These are phyloP conservation scores for Cyanodermella asteris DNA, from an alignment of 2,329 filamentous ascomycete genomes.

Conservation along the genomic window DNA sequence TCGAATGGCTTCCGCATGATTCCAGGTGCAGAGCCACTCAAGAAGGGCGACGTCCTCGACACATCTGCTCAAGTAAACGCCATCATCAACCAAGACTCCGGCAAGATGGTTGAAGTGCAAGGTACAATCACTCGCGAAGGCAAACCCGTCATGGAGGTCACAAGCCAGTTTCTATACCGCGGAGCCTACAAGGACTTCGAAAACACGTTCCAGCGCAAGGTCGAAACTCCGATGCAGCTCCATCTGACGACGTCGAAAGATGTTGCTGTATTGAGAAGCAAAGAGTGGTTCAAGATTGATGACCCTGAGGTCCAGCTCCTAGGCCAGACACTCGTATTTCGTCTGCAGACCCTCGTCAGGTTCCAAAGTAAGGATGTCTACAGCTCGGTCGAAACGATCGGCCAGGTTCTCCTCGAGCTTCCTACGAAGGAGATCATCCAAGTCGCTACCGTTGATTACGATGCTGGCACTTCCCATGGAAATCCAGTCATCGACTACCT, in stretches of 20 bases:
- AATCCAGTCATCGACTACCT: conserved; percentile 97
- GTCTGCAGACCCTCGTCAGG: conserved; percentile 69
- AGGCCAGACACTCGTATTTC: conserved; percentile 87
- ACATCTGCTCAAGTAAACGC: conserved; percentile 94
- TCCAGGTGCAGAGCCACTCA: conserved; percentile 77
- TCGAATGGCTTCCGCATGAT: conserved; percentile 98
- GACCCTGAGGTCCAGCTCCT: conserved; percentile 73
- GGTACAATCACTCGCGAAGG: conserved; percentile 78
- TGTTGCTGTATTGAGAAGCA: conserved; percentile 79
- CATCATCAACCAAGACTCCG: conserved; percentile 92
- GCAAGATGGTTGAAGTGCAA: conserved; percentile 99
- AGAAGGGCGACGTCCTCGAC: conserved; percentile 81
- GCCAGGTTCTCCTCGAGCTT: conserved; percentile 80
- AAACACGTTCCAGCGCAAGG: conserved; percentile 97
- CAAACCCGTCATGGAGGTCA: conserved; percentile 88
- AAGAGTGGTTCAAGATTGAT: conserved; percentile 88
- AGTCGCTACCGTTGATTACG: conserved; percentile 91
- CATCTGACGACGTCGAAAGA: conserved; percentile 75
- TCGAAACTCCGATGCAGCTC: conserved; percentile 84
- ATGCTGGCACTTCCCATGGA: conserved; percentile 72
- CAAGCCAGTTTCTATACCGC: conserved; percentile 92
- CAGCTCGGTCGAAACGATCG: conserved; percentile 75
- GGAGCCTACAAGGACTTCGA: conserved; percentile 82
- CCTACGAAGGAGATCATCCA: conserved; percentile 95
- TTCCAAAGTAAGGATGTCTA: conserved; percentile 93